phyloP scores from a whole-genome alignment of 495 filamentous ascomycete species.

The Chaetomium fimeti region DNA sequence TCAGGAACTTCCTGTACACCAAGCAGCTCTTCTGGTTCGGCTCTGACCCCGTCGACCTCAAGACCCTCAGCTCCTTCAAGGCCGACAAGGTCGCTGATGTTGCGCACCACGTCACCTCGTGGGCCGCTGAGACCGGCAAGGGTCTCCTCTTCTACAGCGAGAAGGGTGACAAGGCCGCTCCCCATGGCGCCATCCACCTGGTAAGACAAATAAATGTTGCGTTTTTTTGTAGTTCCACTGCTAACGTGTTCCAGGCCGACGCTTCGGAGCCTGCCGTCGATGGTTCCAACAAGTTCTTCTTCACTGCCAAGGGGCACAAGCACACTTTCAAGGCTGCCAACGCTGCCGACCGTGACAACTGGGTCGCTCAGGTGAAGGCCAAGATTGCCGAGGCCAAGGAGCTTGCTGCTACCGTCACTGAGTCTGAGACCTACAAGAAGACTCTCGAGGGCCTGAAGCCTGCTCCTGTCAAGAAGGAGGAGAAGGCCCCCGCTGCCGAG shows the following conservation, averaged over 20 bases:
- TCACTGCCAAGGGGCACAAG: constrained; percentile 83
- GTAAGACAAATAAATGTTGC: constrained; percentile 49
- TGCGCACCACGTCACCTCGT: constrained; percentile 76
- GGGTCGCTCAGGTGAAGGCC: constrained; percentile 73
- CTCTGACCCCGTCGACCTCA: constrained; percentile 71
- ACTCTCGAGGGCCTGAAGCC: constrained; percentile 71
- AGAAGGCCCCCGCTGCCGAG: constrained; percentile 43
- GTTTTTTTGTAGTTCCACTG: neutral
- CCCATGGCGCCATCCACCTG: constrained; percentile 79
- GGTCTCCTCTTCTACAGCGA: constrained; percentile 84
- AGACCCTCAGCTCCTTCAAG: constrained; percentile 71
- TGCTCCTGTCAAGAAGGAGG: constrained; percentile 47
- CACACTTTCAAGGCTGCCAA: constrained; percentile 79
- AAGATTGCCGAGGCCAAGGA: constrained; percentile 78
- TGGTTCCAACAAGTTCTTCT: constrained; percentile 73
- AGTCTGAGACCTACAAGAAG: constrained; percentile 76
- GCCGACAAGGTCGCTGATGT: constrained; percentile 78
- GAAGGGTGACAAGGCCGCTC: constrained; percentile 81
- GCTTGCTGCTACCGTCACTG: constrained; percentile 62
- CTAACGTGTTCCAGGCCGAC: constrained; percentile 62
- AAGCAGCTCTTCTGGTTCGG: constrained; percentile 85
- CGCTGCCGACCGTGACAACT: constrained; percentile 80
- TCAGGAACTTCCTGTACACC: constrained; percentile 49
- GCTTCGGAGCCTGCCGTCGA: constrained; percentile 74
- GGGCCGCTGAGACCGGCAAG: constrained; percentile 91